Base-by-base conservation (phyloP, 306 rosid species). In the Psophocarpus tetragonolobus region DNA sequence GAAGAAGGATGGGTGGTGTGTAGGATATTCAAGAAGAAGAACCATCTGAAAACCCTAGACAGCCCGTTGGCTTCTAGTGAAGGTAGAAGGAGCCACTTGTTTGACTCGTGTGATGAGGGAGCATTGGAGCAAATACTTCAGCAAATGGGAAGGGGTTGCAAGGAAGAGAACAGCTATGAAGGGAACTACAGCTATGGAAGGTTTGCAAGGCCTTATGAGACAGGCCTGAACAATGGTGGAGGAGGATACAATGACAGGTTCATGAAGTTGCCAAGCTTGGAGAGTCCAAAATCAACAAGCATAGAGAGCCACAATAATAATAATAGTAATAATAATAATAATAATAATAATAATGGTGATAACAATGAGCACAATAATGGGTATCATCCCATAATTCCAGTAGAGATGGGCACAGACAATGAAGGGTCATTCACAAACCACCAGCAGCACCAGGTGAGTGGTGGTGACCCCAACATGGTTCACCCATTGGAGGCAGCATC, bases 1-100 rank as follows among this genome's bases (percentile, higher is more conserved):
- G 98, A 95, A 66, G 97, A 92, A 68, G 97, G 97, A 18, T 95
- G 98, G 97, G 98, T 92, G 87, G 97, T 95, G 63, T 95, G 98
- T 42, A 84, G 97, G 61, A 91, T 92, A 77, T 95, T 95, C 91
- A 89, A 92, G 93, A 92, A 92, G 91, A 95, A 91, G 85, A 91
- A 73, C 80, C 93, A 84, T 47, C 90, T 86, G 44, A 92, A 92
- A 91, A 87, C 91, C 87, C 84, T 85, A 83, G 93, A 80, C 30
- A 90, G 88, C 29, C 91, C 98, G 0, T 71, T 80, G 0, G 80
- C 47, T 23, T 81, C 82, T 0, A 65, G 84, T 6, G 93, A 87
- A 14, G 74, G 87, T 3, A 82, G 85, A 62, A 87, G 84, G 50
- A 64, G 68, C 79, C 85, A 84, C 58, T 18, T 80, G 75, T 89